phyloP scores from a whole-genome alignment of 2,329 filamentous ascomycete species.

The Xylaria sp. region DNA sequence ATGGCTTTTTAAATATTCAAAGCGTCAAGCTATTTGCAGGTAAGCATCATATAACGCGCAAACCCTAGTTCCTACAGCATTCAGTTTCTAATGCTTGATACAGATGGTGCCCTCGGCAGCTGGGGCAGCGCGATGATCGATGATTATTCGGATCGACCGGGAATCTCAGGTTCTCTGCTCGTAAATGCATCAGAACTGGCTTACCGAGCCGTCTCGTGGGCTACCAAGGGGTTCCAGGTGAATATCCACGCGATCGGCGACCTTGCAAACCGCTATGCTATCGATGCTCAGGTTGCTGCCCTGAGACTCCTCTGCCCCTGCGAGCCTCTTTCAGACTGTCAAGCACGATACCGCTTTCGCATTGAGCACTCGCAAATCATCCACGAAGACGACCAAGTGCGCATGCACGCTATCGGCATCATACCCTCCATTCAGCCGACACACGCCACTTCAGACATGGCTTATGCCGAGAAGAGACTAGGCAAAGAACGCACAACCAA shows the following conservation, averaged over 20 bases:
- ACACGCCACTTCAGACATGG: slow-evolving; percentile 77
- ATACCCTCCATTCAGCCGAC: slow-evolving; percentile 78
- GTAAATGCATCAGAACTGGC: slow-evolving; percentile 71
- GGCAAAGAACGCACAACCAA: slow-evolving; percentile 63
- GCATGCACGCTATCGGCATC: slow-evolving; percentile 69
- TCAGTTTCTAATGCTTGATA: slow-evolving; percentile 39
- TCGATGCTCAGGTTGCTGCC: slow-evolving; percentile 70
- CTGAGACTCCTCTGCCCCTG: slow-evolving; percentile 64
- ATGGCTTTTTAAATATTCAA: slow-evolving; percentile 65
- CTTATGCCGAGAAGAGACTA: slow-evolving; percentile 70
- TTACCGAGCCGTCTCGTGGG: slow-evolving; percentile 67
- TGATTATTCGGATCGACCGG: slow-evolving; percentile 72
- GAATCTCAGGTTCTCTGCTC: slow-evolving; percentile 71
- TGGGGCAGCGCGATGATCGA: slow-evolving; percentile 80
- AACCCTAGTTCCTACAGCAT: not conserved
- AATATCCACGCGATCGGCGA: slow-evolving; percentile 81
- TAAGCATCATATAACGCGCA: slow-evolving; percentile 47
- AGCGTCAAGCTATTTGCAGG: slow-evolving; percentile 78
- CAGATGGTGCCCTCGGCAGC: slow-evolving; percentile 76
- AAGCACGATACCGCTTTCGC: slow-evolving; percentile 68
- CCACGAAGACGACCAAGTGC: slow-evolving; percentile 70
- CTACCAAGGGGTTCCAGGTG: slow-evolving; percentile 71
- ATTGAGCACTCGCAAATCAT: slow-evolving; percentile 80
- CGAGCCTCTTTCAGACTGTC: slow-evolving; percentile 59
- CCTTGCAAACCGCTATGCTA: slow-evolving; percentile 71